These are phyloP conservation scores for Candolleomyces aberdarensis DNA, from an alignment of 768 basidiomycete species.

Conservation along the genomic window DNA sequence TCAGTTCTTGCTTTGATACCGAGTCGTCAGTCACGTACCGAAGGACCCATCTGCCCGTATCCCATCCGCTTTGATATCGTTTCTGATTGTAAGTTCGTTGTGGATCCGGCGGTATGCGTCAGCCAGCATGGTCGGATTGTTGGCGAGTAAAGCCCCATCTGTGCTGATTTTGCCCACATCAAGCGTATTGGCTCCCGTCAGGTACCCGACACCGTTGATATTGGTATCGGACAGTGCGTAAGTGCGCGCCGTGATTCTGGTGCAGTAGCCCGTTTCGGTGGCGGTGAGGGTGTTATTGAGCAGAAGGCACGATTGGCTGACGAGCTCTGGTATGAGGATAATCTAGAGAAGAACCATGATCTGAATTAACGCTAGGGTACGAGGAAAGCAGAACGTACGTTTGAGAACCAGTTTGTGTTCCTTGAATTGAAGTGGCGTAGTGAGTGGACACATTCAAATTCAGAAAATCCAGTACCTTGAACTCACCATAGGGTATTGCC, in stretches of 20 bases:
- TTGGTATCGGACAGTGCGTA: conserved; percentile 44
- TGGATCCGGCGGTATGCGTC: conserved; percentile 53
- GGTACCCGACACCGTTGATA: conserved; percentile 42
- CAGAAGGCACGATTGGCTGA: conserved; percentile 55
- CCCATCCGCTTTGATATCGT: conserved; percentile 52
- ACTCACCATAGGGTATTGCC: conserved; percentile 39
- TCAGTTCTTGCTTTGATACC: background rate
- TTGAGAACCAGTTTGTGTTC: conserved; percentile 68
- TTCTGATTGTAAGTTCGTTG: conserved; percentile 46
- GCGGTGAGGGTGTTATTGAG: conserved; percentile 44
- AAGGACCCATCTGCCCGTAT: conserved; percentile 54
- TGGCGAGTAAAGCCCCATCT: conserved; percentile 41
- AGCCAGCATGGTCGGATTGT: conserved; percentile 41
- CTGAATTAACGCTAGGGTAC: too few relatives aligned
- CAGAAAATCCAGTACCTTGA: background rate
- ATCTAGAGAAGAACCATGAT: conserved; percentile 30
- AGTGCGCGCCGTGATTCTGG: conserved; percentile 46
- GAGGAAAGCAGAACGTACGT: conserved; percentile 30
- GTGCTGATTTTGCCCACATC: conserved; percentile 65
- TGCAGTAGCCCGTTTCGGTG: conserved; percentile 43
- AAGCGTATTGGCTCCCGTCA: conserved; percentile 64
- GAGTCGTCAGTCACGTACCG: conserved; percentile 22
- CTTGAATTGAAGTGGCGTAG: conserved; percentile 24
- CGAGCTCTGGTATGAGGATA: conserved; percentile 57
- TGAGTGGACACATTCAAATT: background rate